phyloP scores from a whole-genome alignment of 176 grass and related monocot species.

The Poa pratensis region DNA sequence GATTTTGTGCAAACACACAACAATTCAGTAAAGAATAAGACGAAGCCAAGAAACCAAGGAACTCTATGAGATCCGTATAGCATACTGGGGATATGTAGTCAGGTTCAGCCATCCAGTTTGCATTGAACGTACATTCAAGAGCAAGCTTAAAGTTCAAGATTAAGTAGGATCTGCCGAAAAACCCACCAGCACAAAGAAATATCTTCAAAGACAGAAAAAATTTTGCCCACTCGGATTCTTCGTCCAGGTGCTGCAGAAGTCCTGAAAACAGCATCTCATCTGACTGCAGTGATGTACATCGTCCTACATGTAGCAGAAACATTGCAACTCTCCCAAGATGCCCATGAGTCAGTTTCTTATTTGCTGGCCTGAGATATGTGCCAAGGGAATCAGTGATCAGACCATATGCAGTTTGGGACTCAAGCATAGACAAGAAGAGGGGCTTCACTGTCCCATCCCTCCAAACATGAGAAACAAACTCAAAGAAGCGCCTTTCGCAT shows the following conservation, averaged over 20 bases:
- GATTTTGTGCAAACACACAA: slow-evolving; percentile 52
- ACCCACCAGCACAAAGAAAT: slow-evolving; percentile 41
- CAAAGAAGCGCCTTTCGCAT: slow-evolving; percentile 31
- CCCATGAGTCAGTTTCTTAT: slow-evolving; percentile 51
- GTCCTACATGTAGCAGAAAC: slow-evolving; percentile 49
- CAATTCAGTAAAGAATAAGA: slow-evolving; percentile 30
- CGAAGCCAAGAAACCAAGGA: slow-evolving; percentile 57
- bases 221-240: slow-evolving; percentile 41
- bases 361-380: background rate
- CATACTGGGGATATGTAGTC: slow-evolving; percentile 62
- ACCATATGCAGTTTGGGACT: slow-evolving; percentile 7
- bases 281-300: background rate
- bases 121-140: slow-evolving; percentile 44
- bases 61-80: slow-evolving; percentile 60
- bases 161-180: slow-evolving; percentile 30
- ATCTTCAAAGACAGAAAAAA: slow-evolving; percentile 46
- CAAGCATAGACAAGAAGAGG: slow-evolving; percentile 41
- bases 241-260: slow-evolving; percentile 32
- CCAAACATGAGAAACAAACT: slow-evolving; percentile 41
- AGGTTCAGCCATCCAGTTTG: slow-evolving; percentile 24
- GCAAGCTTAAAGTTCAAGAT: slow-evolving; percentile 44
- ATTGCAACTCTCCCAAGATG: slow-evolving; percentile 53
- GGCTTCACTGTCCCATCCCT: slow-evolving; percentile 31
- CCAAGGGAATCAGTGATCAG: slow-evolving; percentile 51
- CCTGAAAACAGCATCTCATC: slow-evolving; percentile 25